These are phyloP conservation scores for Xylaria bambusicola DNA, from an alignment of 495 filamentous ascomycete genomes.

Conservation along the genomic window DNA sequence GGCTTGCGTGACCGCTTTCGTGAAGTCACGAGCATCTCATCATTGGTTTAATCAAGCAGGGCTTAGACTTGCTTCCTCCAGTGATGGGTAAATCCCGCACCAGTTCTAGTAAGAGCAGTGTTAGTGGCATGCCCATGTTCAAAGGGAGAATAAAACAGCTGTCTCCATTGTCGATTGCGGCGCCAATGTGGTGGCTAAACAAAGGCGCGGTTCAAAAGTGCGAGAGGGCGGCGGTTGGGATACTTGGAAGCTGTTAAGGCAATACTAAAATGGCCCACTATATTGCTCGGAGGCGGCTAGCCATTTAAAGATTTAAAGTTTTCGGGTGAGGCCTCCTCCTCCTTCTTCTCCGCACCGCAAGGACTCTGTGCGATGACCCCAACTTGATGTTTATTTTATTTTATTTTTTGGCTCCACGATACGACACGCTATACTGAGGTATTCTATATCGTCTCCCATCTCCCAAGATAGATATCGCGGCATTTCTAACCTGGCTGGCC, in stretches of 20 bases:
- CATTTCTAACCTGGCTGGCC: too few relatives aligned
- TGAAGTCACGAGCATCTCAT: slow-evolving; percentile 15
- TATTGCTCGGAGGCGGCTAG: too few relatives aligned
- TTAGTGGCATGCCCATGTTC: slow-evolving; percentile 5
- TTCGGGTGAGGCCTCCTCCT: too few relatives aligned
- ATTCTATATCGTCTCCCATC: too few relatives aligned
- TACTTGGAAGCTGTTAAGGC: slow-evolving; percentile 22
- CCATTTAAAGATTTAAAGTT: too few relatives aligned
- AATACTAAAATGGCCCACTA: slow-evolving; percentile 13
- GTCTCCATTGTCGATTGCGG: background rate
- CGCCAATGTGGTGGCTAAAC: slow-evolving; percentile 16
- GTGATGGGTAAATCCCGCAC: slow-evolving; percentile 30
- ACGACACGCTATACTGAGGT: too few relatives aligned
- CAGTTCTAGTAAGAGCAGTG: slow-evolving; percentile 25
- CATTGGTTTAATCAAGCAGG: slow-evolving; percentile 12
- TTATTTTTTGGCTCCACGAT: too few relatives aligned
- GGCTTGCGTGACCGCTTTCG: slow-evolving; percentile 18
- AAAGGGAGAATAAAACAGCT: background rate
- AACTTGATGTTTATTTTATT: too few relatives aligned
- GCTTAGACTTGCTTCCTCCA: slow-evolving; percentile 11
- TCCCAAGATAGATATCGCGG: too few relatives aligned
- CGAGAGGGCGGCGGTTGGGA: slow-evolving; percentile 10
- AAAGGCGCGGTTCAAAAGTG: slow-evolving; percentile 16
- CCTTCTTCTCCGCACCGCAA: too few relatives aligned
- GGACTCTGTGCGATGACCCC: too few relatives aligned